phyloP scores from a whole-genome alignment of 2,329 filamentous ascomycete genomes.

The Colletotrichum falcatum region DNA sequence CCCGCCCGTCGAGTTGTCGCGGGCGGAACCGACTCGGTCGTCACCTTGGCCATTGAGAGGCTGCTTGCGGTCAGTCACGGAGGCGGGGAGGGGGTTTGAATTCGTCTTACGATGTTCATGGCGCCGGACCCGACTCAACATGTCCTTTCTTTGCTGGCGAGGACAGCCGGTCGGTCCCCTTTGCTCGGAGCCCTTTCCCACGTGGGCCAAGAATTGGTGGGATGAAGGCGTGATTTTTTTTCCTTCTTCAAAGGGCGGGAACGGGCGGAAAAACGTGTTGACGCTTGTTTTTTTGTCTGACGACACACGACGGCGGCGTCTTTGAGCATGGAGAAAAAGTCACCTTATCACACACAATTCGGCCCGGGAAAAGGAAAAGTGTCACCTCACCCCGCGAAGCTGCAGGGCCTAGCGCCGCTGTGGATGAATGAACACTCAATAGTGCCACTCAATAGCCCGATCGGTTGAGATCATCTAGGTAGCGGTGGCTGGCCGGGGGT shows the following conservation, averaged over 20 bases:
- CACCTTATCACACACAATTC: background rate
- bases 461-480: slow-evolving; percentile 6
- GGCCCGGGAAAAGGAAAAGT: background rate
- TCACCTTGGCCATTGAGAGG: slow-evolving; percentile 47
- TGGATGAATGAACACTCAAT: background rate
- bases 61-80: slow-evolving; percentile 20
- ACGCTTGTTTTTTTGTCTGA: background rate
- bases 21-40: slow-evolving; percentile 57
- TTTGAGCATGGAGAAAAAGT: background rate
- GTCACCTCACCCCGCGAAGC: background rate
- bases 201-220: background rate
- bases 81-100: background rate
- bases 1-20: slow-evolving; percentile 54
- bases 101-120: slow-evolving; percentile 9
- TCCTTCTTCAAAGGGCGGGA: too few species aligned
- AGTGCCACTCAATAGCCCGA: background rate
- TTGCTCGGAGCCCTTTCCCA: background rate
- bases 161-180: background rate
- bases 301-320: background rate
- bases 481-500: background rate
- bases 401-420: slow-evolving; percentile 3
- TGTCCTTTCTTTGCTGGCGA: slow-evolving; percentile 1
- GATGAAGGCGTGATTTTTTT: too few species aligned
- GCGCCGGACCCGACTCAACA: slow-evolving; percentile 7
- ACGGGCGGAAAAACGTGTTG: slow-evolving; percentile 7